Percentiles rank a stretch among this genome's conserved stretches.
Evolutionary conservation across 768 basidiomycete species (phyloP).

Genomic region (Phanerochaete carnosa): DNA sequence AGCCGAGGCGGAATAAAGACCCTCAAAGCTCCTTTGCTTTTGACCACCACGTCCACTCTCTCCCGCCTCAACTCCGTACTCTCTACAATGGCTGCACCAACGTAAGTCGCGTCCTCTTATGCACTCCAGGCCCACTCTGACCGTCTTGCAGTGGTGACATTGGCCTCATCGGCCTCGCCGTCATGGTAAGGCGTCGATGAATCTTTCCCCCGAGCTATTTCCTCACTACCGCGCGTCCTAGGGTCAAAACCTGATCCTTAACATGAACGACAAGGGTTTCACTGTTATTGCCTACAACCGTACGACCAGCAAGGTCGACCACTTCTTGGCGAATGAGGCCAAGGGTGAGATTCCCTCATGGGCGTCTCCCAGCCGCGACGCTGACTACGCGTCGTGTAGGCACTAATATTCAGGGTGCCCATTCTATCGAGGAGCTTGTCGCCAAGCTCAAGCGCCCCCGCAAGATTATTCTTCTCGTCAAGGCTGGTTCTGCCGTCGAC

Average conservation of each 20-base stretch:
- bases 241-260: constrained; percentile 97
- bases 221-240: constrained; percentile 27
- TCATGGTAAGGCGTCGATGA: constrained; percentile 69
- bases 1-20: constrained; percentile 13
- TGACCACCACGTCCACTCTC: constrained; percentile 24
- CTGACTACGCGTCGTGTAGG: constrained; percentile 44
- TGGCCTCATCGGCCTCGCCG: constrained; percentile 97
- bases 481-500: constrained; percentile 96
- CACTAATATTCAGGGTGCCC: constrained; percentile 92
- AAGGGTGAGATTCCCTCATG: constrained; percentile 64
- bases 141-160: constrained; percentile 77
- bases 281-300: constrained; percentile 97
- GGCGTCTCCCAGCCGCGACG: constrained; percentile 16
- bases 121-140: constrained; percentile 20
- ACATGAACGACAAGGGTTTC: constrained; percentile 99
- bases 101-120: constrained; percentile 39
- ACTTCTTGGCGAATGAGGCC: constrained; percentile 94
- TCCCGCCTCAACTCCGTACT: constrained; percentile 32
- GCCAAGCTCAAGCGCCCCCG: constrained; percentile 92
- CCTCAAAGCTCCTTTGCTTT: constrained; percentile 15
- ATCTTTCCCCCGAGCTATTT: constrained; percentile 15
- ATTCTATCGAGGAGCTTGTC: constrained; percentile 88
- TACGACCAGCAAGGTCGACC: constrained; percentile 92
- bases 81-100: constrained; percentile 40
- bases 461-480: constrained; percentile 98